Percentiles rank a stretch among this genome's conserved stretches.
Conservation (phyloP, 495 filamentous ascomycete genomes). For the Talaromyces ruber region DNA sequence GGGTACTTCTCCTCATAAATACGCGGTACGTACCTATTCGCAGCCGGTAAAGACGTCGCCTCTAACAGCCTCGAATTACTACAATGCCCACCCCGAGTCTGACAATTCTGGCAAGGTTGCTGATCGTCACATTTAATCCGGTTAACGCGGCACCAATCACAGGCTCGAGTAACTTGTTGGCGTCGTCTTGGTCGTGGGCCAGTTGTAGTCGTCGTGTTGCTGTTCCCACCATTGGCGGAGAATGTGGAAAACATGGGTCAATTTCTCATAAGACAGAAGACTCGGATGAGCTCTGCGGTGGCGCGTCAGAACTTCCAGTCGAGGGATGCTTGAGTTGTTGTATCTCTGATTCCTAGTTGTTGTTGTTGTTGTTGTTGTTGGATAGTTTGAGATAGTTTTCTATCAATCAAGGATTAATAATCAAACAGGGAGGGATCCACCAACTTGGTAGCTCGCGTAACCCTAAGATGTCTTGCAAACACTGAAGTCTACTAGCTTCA, state of each 20-base stretch:
- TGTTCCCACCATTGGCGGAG: neutral
- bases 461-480: neutral
- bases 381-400: neutral
- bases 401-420: neutral
- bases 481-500: no score
- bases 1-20: neutral
- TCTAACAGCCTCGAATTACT: conserved; percentile 25
- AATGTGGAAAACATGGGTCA: neutral
- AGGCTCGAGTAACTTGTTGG: conserved; percentile 33
- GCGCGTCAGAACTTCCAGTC: neutral
- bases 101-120: conserved; percentile 32
- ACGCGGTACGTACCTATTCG: conserved; percentile 9
- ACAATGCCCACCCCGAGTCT: conserved; percentile 23
- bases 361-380: neutral
- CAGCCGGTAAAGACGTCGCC: conserved; percentile 16
- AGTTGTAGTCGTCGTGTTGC: neutral
- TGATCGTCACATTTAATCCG: conserved; percentile 33
- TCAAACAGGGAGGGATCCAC: neutral
- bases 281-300: neutral
- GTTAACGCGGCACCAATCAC: conserved; percentile 34
- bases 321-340: neutral
- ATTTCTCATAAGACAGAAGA: neutral
- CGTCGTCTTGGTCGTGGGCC: conserved; percentile 10
- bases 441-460: neutral
- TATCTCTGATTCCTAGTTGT: neutral